Percentiles rank a stretch among this genome's conserved stretches.
Evolutionary conservation across 352 stramenopile genomes (phyloP).

Genomic region (Phytophthora cryptogea): DNA sequence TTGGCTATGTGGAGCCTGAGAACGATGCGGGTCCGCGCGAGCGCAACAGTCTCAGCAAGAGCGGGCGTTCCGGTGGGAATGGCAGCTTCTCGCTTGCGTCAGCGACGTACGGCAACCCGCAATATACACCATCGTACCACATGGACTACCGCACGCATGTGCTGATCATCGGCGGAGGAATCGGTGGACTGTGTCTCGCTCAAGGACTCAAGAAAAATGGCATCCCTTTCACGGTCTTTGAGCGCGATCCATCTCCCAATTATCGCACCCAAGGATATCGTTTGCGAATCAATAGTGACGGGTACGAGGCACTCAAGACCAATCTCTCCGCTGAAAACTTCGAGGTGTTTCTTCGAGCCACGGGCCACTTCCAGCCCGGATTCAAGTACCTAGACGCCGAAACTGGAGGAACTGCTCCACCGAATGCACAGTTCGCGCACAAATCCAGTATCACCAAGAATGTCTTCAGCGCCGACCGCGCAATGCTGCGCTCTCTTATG

Average conservation of each 20-base stretch:
- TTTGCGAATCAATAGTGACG: conserved; percentile 59
- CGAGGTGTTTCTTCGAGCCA: conserved; percentile 61
- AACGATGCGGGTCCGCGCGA: conserved; percentile 9
- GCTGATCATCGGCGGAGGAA: conserved; percentile 56
- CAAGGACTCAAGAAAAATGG: conserved; percentile 62
- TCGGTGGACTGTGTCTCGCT: conserved; percentile 63
- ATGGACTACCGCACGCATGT: conserved; percentile 38
- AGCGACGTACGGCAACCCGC: conserved; percentile 5
- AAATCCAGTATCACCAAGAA: conserved; percentile 33
- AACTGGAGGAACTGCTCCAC: conserved; percentile 17
- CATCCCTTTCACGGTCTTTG: conserved; percentile 73
- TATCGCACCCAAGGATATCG: conserved; percentile 68
- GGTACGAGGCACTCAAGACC: conserved; percentile 62
- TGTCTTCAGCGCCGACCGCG: conserved; percentile 55
- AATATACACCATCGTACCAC: conserved; percentile 24
- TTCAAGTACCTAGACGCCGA: conserved; percentile 58
- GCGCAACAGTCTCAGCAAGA: conserved; percentile 28
- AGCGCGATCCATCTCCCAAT: conserved; percentile 64
- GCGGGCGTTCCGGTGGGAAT: conserved; percentile 14
- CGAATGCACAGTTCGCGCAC: conserved; percentile 34
- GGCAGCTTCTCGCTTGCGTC: conserved; percentile 21
- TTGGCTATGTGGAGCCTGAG: conserved; percentile 35
- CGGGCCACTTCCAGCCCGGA: conserved; percentile 52
- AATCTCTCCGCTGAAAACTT: conserved; percentile 51
- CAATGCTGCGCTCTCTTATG: conserved; percentile 47